phyloP scores from a whole-genome alignment of 495 filamentous ascomycete species.

The Hamigera avellanea region DNA sequence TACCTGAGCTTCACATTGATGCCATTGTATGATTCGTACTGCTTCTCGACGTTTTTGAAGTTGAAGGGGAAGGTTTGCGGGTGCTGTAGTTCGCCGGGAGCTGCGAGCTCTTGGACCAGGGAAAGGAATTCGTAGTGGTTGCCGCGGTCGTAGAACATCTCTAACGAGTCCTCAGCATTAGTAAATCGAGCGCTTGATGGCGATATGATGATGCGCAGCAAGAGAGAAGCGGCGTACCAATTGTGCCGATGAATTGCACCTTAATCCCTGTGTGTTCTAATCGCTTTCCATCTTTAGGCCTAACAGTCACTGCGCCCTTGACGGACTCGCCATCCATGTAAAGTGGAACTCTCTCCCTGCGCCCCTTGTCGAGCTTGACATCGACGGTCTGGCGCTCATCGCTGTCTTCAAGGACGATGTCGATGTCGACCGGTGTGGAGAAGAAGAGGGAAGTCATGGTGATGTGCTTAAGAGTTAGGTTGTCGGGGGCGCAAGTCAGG shows the following conservation, averaged over 20 bases:
- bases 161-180: constrained; percentile 31
- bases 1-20: constrained; percentile 99
- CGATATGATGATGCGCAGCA: no score
- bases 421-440: constrained; percentile 94
- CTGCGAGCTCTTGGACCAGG: constrained; percentile 88
- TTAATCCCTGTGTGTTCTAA: constrained; percentile 99
- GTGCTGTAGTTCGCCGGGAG: constrained; percentile 93
- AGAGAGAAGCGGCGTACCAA: no score
- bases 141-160: constrained; percentile 99
- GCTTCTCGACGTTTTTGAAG: constrained; percentile 99
- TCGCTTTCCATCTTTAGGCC: constrained; percentile 96
- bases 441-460: constrained; percentile 92
- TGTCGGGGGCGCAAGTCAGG: no score
- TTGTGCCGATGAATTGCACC: constrained; percentile 98
- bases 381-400: constrained; percentile 93
- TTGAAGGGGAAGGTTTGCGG: constrained; percentile 99
- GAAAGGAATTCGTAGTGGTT: constrained; percentile 99
- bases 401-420: constrained; percentile 89
- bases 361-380: constrained; percentile 94
- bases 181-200: no score
- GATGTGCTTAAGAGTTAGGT: constrained; percentile 1
- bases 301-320: constrained; percentile 84
- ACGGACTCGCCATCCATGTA: constrained; percentile 99
- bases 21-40: constrained; percentile 99
- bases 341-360: constrained; percentile 88